A percentile compares a stretch with the other conserved stretches of the same genome.
Conservation (phyloP, 225 moss, liverwort and hornwort species). For the Thuidium tamariscinum region DNA sequence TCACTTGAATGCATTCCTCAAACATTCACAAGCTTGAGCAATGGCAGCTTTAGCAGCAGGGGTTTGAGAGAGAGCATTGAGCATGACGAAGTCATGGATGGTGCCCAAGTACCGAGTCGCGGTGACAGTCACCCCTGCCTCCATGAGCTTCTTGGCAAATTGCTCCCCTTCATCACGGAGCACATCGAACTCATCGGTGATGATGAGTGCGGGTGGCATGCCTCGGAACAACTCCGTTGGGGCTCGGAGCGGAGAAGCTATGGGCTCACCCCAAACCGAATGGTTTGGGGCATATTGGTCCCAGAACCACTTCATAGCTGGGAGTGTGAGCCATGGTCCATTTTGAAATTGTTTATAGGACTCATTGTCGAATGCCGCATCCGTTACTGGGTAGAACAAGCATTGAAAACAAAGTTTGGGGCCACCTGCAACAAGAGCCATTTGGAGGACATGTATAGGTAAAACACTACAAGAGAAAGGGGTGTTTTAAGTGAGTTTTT, state of each 20-base stretch:
- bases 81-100: slow-evolving; percentile 42
- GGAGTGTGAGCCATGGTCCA: slow-evolving; percentile 27
- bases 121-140: slow-evolving; percentile 7
- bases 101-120: slow-evolving; percentile 11
- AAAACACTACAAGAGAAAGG: too few relatives aligned
- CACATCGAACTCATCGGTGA: slow-evolving; percentile 9
- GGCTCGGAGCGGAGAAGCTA: not conserved
- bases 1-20: slow-evolving; percentile 17
- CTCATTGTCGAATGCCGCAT: not conserved
- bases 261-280: not conserved
- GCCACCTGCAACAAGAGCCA: not conserved
- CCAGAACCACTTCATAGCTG: slow-evolving; percentile 45
- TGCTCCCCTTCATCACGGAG: slow-evolving; percentile 14
- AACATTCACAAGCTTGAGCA: slow-evolving; percentile 26
- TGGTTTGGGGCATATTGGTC: slow-evolving; percentile 26
- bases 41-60: slow-evolving; percentile 17
- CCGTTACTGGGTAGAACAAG: slow-evolving; percentile 17
- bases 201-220: slow-evolving; percentile 10
- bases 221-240: not conserved
- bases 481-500: too few relatives aligned
- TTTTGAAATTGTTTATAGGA: slow-evolving; percentile 11
- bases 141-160: slow-evolving; percentile 19
- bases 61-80: slow-evolving; percentile 25
- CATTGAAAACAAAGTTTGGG: slow-evolving; percentile 19
- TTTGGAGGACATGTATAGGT: too few relatives aligned